Percentiles rank a stretch among this genome's conserved stretches.
Evolutionary conservation across 306 rosid genomes (phyloP).

Genomic region (Prosopis cineraria): DNA sequence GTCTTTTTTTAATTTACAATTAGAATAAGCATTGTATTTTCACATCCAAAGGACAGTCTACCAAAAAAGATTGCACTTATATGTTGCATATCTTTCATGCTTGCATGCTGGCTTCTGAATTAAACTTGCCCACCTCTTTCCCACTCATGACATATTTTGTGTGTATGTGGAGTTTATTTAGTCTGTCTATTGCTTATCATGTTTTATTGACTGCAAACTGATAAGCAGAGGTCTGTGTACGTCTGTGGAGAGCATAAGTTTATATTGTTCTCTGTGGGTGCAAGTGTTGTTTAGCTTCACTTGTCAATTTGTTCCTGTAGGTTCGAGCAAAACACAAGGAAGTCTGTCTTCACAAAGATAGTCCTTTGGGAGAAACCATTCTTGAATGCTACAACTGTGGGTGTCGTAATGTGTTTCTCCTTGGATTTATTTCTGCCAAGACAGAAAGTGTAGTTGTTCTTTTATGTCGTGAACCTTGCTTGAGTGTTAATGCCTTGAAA

Average conservation of each 20-base stretch:
- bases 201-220: not conserved
- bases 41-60: not conserved
- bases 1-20: not conserved
- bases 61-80: not conserved
- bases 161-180: not conserved
- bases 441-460: slow-evolving; percentile 99
- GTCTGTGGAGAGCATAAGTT: slow-evolving; percentile 6
- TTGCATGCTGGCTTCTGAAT: not conserved
- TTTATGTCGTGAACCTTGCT: slow-evolving; percentile 98
- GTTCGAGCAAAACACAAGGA: slow-evolving; percentile 99
- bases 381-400: slow-evolving; percentile 99
- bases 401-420: slow-evolving; percentile 96
- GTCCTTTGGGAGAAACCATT: slow-evolving; percentile 98
- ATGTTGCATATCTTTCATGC: not conserved
- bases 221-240: not conserved
- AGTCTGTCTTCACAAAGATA: slow-evolving; percentile 98
- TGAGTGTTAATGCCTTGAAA: slow-evolving; percentile 98
- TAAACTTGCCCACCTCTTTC: not conserved
- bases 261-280: slow-evolving; percentile 15
- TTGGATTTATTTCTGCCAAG: slow-evolving; percentile 97
- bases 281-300: slow-evolving; percentile 31
- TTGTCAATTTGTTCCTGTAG: slow-evolving; percentile 47
- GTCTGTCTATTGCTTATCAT: not conserved
- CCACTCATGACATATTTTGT: not conserved
- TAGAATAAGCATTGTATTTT: not conserved